Conservation (phyloP, 345 rosid genomes). For the Boechera stricta region DNA sequence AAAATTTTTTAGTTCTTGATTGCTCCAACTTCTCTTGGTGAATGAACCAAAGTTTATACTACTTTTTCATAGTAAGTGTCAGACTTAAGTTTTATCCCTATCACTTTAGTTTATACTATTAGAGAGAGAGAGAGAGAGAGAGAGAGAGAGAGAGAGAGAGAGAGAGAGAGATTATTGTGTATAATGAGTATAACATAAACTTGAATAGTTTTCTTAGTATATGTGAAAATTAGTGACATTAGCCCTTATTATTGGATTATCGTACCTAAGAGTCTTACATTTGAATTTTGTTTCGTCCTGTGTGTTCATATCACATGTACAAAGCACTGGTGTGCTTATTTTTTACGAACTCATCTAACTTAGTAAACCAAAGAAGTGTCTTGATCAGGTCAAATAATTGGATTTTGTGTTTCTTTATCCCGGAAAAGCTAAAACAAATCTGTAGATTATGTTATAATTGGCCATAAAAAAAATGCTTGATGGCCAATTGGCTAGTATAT, state of each 20-base stretch:
- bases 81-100: not conserved
- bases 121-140: not conserved
- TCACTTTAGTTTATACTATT: not conserved
- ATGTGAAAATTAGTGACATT: not conserved
- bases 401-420: not conserved
- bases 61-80: not conserved
- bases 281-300: not conserved
- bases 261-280: not conserved
- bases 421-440: slow-evolving; percentile 4
- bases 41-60: slow-evolving; percentile 9
- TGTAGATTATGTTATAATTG: slow-evolving; percentile 12
- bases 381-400: slow-evolving; percentile 15
- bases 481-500: slow-evolving; percentile 37
- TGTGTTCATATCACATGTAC: not conserved
- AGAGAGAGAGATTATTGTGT: not conserved
- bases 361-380: not conserved
- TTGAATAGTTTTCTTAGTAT: not conserved
- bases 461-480: slow-evolving; percentile 9
- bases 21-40: slow-evolving; percentile 27
- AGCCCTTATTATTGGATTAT: not conserved
- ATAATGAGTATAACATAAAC: not conserved
- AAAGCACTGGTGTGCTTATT: not conserved
- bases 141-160: not conserved
- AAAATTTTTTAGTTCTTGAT: slow-evolving; percentile 24
- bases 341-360: not conserved